Conservation (phyloP, 2,329 filamentous ascomycete species). For the Pseudocercospora ulei region DNA sequence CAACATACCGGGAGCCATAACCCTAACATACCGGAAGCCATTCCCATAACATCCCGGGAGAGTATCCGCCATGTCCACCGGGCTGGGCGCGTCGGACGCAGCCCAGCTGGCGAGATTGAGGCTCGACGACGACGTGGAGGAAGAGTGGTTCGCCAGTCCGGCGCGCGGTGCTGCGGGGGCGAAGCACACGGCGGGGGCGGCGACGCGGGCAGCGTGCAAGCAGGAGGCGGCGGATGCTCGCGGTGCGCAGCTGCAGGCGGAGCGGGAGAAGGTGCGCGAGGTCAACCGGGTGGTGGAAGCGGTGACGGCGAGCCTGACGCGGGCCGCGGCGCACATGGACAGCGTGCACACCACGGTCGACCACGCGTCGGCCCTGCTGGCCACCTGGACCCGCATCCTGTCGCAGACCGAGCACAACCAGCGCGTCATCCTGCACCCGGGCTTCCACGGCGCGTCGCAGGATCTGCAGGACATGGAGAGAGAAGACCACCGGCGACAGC, state of each 20-base stretch:
- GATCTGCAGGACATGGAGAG: conserved; percentile 80
- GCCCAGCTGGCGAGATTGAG: conserved; percentile 34
- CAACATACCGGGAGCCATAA: conserved; percentile 2
- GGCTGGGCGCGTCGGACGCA: conserved; percentile 19
- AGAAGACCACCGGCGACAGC: conserved; percentile 62
- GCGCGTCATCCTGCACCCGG: conserved; percentile 73
- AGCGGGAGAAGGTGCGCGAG: conserved; percentile 71
- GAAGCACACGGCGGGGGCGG: conserved; percentile 27
- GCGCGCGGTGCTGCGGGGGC: conserved; percentile 34
- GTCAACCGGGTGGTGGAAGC: conserved; percentile 83
- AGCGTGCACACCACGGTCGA: conserved; percentile 77
- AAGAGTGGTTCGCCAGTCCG: conserved; percentile 52
- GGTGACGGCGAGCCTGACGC: conserved; percentile 60
- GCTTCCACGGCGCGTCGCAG: conserved; percentile 80
- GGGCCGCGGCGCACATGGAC: conserved; percentile 67
- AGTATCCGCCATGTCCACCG: conserved; percentile 26
- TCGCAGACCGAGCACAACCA: conserved; percentile 98
- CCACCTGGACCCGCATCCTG: conserved; percentile 91
- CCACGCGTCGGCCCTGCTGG: conserved; percentile 78
- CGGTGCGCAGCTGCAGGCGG: conserved; percentile 63
- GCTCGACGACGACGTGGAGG: conserved; percentile 46
- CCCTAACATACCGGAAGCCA: conserved; percentile 1
- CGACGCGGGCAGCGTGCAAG: conserved; percentile 30
- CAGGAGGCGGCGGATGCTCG: conserved; percentile 51
- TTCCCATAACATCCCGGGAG: conserved; percentile 19